These are phyloP conservation scores for Silene latifolia DNA, from an alignment of 148 eudicot genomes.

Conservation along the genomic window DNA sequence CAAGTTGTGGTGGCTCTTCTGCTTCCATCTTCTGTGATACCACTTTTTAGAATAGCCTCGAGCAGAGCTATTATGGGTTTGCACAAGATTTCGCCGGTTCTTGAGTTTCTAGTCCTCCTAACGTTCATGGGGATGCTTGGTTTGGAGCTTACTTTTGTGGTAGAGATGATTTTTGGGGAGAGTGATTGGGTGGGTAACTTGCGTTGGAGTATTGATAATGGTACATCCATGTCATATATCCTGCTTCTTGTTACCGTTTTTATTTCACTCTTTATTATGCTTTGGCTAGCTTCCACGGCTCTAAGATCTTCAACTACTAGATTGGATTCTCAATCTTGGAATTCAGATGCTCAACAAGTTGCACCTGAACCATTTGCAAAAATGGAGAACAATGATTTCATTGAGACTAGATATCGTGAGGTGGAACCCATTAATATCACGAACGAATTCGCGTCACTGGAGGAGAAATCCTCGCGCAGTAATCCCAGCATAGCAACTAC, in stretches of 20 bases:
- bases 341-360: conserved; percentile 40
- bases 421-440: conserved; percentile 27
- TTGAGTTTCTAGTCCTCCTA: conserved; percentile 63
- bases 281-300: conserved; percentile 75
- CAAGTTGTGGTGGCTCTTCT: conserved; percentile 85
- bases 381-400: conserved; percentile 23
- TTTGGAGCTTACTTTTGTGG: conserved; percentile 63
- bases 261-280: conserved; percentile 52
- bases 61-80: conserved; percentile 77
- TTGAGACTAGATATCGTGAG: conserved; percentile 29
- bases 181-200: conserved; percentile 78
- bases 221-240: conserved; percentile 47
- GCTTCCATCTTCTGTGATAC: conserved; percentile 83
- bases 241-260: conserved; percentile 53
- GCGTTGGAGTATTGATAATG: conserved; percentile 62
- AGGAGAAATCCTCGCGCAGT: conserved; percentile 27
- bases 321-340: conserved; percentile 44
- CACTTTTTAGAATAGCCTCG: conserved; percentile 82
- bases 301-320: conserved; percentile 60
- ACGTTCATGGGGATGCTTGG: conserved; percentile 70
- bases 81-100: conserved; percentile 56
- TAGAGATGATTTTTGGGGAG: conserved; percentile 82
- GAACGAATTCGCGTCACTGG: conserved; percentile 34
- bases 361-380: conserved; percentile 35
- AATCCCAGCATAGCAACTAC: conserved; percentile 29